Conservation (phyloP, 2,329 filamentous ascomycete genomes). For the Thielaviopsis ethacetica region DNA sequence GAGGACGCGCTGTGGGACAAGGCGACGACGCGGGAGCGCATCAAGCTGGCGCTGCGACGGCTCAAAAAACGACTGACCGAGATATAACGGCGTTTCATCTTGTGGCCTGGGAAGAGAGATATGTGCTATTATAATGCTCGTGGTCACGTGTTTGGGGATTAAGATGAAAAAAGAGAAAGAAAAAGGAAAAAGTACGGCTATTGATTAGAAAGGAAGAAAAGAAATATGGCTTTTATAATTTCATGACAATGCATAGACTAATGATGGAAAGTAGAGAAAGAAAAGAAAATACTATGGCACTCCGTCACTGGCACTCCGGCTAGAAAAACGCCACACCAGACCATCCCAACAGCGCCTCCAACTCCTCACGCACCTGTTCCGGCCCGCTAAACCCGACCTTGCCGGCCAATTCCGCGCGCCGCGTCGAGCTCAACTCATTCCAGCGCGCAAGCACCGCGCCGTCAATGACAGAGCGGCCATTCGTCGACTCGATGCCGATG, state of each 20-base stretch:
- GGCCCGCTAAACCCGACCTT: constrained; percentile 52
- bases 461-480: constrained; percentile 56
- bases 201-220: not conserved
- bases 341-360: constrained; percentile 47
- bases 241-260: not conserved
- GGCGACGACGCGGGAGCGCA: not conserved
- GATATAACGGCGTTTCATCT: not conserved
- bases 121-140: too few species aligned
- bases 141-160: not conserved
- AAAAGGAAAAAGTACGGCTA: not conserved
- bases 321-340: constrained; percentile 39
- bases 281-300: not conserved
- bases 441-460: constrained; percentile 60
- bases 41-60: not conserved
- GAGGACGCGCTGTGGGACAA: not conserved
- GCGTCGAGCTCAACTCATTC: constrained; percentile 56
- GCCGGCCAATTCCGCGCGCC: constrained; percentile 54
- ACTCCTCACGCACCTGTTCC: constrained; percentile 52
- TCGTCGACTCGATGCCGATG: constrained; percentile 40
- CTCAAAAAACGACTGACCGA: constrained; percentile 1
- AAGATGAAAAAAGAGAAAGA: not conserved
- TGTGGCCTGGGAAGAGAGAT: not conserved
- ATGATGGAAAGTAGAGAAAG: not conserved
- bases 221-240: too few species aligned
- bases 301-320: not conserved